These are phyloP conservation scores for Viridothelium virens DNA, from an alignment of 495 filamentous ascomycete species.

Conservation along the genomic window DNA sequence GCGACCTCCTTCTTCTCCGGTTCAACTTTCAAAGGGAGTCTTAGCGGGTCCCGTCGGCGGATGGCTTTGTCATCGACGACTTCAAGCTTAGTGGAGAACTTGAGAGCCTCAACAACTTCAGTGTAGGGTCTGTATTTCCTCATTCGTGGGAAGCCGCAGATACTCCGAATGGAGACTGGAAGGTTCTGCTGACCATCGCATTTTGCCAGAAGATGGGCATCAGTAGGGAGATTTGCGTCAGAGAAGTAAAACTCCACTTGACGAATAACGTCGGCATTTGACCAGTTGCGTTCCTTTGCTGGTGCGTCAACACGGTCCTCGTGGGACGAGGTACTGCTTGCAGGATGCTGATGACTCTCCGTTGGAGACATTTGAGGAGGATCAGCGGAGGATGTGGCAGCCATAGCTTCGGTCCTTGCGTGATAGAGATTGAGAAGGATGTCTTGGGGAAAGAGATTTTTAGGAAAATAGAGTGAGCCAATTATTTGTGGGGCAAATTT, in stretches of 20 bases:
- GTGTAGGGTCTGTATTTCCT: constrained; percentile 26
- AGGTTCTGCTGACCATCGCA: constrained; percentile 29
- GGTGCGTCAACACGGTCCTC: not conserved
- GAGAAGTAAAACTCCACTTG: constrained; percentile 41
- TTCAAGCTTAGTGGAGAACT: constrained; percentile 30
- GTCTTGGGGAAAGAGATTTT: not conserved
- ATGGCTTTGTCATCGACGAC: constrained; percentile 29
- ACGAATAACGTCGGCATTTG: constrained; percentile 10
- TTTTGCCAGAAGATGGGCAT: constrained; percentile 30
- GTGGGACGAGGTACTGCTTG: not conserved
- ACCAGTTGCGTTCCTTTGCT: not conserved
- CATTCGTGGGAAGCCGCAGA: constrained; percentile 36
- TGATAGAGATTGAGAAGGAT: not conserved
- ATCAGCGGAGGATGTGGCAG: not conserved
- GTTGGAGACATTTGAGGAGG: not conserved
- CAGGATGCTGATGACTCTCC: not conserved
- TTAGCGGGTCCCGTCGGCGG: constrained; percentile 20
- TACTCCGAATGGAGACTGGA: constrained; percentile 30
- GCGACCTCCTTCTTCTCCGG: constrained; percentile 8
- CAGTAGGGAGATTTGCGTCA: constrained; percentile 36
- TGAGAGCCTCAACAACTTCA: constrained; percentile 27
- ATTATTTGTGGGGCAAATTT: no score
- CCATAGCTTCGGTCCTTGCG: not conserved
- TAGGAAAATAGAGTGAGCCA: no score
- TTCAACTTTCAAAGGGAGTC: constrained; percentile 8